Base-by-base conservation (phyloP, 768 basidiomycete genomes). In the Exsudoporus frostii region DNA sequence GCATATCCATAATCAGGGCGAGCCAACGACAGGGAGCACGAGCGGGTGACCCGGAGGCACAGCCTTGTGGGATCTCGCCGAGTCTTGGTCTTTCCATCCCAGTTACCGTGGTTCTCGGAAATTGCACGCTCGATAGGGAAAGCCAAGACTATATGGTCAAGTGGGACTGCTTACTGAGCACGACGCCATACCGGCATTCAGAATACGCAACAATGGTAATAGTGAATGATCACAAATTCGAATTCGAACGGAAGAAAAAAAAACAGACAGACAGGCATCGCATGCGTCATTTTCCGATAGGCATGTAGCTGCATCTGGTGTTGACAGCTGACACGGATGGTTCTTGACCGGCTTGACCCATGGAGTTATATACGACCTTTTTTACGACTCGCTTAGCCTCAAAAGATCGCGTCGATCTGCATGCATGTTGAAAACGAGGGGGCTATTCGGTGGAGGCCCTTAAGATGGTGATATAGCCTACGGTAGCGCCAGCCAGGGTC, bases 91-190 rank as follows among this genome's bases (percentile, higher is more conserved):
- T 34, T 42, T 36, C 39, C 29, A 7, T 19, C 17, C 2, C 14
- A n/a, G 25, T 29, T 7, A 45, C 57, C 58, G 53, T 33, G 36
- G 25, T 32, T 36, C 48, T 32, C 58, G 58, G 58, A 46, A 10
- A 39, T 50, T 14, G 27, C 15, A 36, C 6, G 20, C 40, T 19
- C 29, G 14, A 55, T 58, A 17, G 19, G 48, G 32, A 42, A 41
- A 30, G 44, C 14, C 39, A 38, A 39, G 17, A n/a, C 22, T 25
- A 37, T 20, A 34, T 20, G 25, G 44, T 20, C 29, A 7, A 34
- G 15, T 22, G 33, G 25, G 15, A 15, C 40, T 41, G 22, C 41
- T n/a, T 42, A 24, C 41, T 24, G 15, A 27, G 25, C 25, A n/a
- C n/a, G 25, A 25, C 42, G 30, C 32, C 13, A 45, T 30, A 33